phyloP scores from a whole-genome alignment of 257 asterid species.

The Scutellaria barbata region DNA sequence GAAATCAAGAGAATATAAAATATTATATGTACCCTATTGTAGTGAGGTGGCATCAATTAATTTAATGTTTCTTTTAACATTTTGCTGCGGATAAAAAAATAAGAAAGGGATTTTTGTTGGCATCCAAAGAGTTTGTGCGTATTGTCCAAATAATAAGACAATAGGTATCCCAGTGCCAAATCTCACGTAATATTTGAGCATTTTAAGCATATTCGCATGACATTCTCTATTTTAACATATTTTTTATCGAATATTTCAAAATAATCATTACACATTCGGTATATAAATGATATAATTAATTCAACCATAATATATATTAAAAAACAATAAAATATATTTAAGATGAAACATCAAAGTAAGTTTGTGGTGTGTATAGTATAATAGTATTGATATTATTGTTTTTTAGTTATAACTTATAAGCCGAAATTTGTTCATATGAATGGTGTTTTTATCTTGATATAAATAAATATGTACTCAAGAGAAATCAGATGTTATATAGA shows the following conservation, averaged over 20 bases:
- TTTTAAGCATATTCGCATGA: background rate
- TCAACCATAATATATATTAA: background rate
- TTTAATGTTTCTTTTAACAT: background rate
- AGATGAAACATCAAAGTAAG: no score
- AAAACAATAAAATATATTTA: background rate
- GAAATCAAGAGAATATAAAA: background rate
- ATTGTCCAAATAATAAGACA: conserved; percentile 31
- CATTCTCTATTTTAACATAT: no score
- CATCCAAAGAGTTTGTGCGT: background rate
- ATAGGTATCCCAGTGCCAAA: conserved; percentile 9
- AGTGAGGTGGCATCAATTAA: conserved; percentile 12
- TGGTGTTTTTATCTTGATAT: no score
- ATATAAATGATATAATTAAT: background rate
- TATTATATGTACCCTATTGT: background rate
- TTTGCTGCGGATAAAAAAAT: background rate
- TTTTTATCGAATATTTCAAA: no score
- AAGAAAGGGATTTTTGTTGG: background rate
- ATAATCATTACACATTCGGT: background rate
- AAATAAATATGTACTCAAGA: no score
- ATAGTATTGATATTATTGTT: no score
- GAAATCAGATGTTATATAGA: no score
- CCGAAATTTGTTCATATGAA: no score
- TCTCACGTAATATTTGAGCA: background rate
- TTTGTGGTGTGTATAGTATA: no score
- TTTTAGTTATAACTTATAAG: no score